Base-by-base conservation (phyloP, 371 early-diverging fungal species). In the Rhizoclosmatium hyalinum region DNA sequence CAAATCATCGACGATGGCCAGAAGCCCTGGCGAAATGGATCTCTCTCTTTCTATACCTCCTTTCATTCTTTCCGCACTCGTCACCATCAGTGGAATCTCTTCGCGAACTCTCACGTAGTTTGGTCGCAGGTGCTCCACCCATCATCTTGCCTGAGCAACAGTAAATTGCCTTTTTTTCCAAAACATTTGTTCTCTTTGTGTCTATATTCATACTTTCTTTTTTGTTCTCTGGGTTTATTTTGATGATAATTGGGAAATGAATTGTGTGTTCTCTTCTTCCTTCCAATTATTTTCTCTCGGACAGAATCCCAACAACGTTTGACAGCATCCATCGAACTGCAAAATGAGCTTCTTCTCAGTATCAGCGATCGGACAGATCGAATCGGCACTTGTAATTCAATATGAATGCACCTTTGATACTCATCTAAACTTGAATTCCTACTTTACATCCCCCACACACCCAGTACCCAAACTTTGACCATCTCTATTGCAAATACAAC, bases 401-500 rank as follows among this genome's bases (percentile, higher is more conserved):
- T 32, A 32, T 32, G 32, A 32, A 50, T 50, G 50, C 17, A 12
- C 50, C 17, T 50, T 50, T 50, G 50, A n/a, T 44, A 12, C 24
- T 32, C 12, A 46, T 54, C 43, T 57, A n/a, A 44, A 57, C 60
- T 10, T 19, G 14, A 24, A 32, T 32, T 32, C 46, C 17, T 12
- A 32, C 32, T 32, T 32, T 32, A 32, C 32, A 32, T 1, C 32
- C 53, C 10, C 53, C 10, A 53, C 10, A 53, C 21, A 58, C 44
- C 4, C 70, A 88, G 88, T 81, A 85, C 60, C 82, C 84, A 12
- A 73, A 74, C 44, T 75, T 72, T 64, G 86, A 87, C 73, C 79
- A 85, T 70, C 65, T 88, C 50, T 88, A 88, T 67, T 84, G 84
- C 80, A 88, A 88, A 76, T 83, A 84, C 77, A 81, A 80, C 39